Conservation (phyloP, 345 rosid genomes). For the Crucihimalaya himalaica region DNA sequence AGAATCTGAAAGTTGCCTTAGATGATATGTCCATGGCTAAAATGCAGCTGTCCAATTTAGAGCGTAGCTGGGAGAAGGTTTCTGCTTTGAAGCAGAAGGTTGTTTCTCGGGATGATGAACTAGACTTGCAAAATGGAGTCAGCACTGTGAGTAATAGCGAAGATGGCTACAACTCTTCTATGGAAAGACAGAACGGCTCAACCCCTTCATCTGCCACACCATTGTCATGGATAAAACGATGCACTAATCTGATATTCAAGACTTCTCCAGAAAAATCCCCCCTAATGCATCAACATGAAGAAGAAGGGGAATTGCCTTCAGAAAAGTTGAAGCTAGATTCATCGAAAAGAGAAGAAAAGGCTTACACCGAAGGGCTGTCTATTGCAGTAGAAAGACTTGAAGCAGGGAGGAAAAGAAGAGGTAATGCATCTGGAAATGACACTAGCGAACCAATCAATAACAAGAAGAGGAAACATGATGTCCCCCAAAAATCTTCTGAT, state of each 20-base stretch:
- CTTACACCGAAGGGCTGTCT: slow-evolving; percentile 34
- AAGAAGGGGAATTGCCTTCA: slow-evolving; percentile 23
- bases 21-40: slow-evolving; percentile 70
- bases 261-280: slow-evolving; percentile 51
- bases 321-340: slow-evolving; percentile 37
- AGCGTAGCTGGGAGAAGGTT: slow-evolving; percentile 57
- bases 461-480: slow-evolving; percentile 64
- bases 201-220: slow-evolving; percentile 54
- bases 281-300: slow-evolving; percentile 31
- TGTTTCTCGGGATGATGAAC: slow-evolving; percentile 44
- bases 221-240: slow-evolving; percentile 78
- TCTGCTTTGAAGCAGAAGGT: slow-evolving; percentile 55
- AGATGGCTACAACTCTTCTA: slow-evolving; percentile 48
- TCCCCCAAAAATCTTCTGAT: slow-evolving; percentile 35
- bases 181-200: slow-evolving; percentile 40
- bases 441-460: slow-evolving; percentile 40
- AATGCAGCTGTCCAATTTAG: slow-evolving; percentile 64
- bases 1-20: slow-evolving; percentile 68
- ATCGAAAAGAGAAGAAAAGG: slow-evolving; percentile 44
- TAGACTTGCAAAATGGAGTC: slow-evolving; percentile 37
- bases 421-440: slow-evolving; percentile 38
- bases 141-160: slow-evolving; percentile 41
- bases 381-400: slow-evolving; percentile 46
- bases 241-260: slow-evolving; percentile 67
- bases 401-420: slow-evolving; percentile 62